phyloP scores from a whole-genome alignment of 257 asterid genomes.

The Penstemon eatonii region DNA sequence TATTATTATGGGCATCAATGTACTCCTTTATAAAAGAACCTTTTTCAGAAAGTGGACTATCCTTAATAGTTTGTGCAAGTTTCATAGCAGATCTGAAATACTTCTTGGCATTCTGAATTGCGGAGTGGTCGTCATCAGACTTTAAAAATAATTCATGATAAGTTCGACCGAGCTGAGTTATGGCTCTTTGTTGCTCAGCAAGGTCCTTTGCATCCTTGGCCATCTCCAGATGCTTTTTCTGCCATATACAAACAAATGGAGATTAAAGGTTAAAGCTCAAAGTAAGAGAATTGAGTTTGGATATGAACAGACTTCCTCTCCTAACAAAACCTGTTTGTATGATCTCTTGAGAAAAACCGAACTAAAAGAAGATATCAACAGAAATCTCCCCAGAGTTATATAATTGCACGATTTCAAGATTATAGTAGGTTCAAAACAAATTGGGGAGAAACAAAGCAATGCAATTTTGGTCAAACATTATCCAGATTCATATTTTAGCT shows the following conservation, averaged over 20 bases:
- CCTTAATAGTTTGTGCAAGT: slow-evolving; percentile 62
- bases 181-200: slow-evolving; percentile 90
- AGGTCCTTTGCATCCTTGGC: slow-evolving; percentile 71
- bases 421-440: neutral
- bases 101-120: slow-evolving; percentile 70
- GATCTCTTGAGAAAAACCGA: neutral
- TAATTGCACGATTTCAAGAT: neutral
- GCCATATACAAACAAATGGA: slow-evolving; percentile 21
- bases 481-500: neutral
- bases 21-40: slow-evolving; percentile 67
- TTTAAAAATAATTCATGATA: slow-evolving; percentile 80
- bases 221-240: slow-evolving; percentile 86
- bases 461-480: neutral
- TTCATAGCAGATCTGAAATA: slow-evolving; percentile 71
- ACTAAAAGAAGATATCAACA: neutral
- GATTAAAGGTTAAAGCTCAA: neutral
- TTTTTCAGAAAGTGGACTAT: slow-evolving; percentile 36
- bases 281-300: neutral
- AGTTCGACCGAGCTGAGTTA: slow-evolving; percentile 95
- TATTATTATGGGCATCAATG: slow-evolving; percentile 88
- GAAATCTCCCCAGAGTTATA: neutral
- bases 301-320: neutral
- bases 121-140: slow-evolving; percentile 73
- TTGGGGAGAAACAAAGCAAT: neutral
- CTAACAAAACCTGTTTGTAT: neutral